Evolutionary conservation across 768 basidiomycete species (phyloP), one percentile per base, ranked within the genome.

Genomic region (Leccinum longicurvipes): DNA sequence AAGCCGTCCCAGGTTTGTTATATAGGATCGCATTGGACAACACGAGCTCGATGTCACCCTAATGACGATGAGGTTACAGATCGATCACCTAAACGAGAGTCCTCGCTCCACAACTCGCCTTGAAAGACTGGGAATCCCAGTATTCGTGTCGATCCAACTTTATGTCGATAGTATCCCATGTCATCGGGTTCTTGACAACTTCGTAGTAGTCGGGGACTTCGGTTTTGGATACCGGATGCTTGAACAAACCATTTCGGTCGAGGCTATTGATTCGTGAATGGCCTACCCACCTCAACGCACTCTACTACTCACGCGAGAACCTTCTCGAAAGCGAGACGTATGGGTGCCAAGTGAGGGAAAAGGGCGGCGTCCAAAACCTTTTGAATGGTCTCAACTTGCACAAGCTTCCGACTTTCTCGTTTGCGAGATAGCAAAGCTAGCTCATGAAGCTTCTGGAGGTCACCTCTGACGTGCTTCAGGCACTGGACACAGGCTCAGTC

Each of bases 201-300:
- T 92, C 87, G 65, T 89, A 93, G 68, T 99, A 99, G 66, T 98
- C 95, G 1, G 90, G 91, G 0, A 95, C 92, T 39, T 89, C 83
- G 1, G 73, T 74, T 61, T 77, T 85, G 41, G 85, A 87, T 34
- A 98, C 93, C 0, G 95, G 93, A 57, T 86, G 82, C 56, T 83
- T 82, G 73, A 98, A 98, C 58, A 85, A 79, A 44, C 86, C 86
- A 6, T 80, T 74, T 17, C 82, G 80, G 67, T 98, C 94, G 47
- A 82, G 66, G 8, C 93, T 96, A 62, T 39, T n/a, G 8, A 51
- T 27, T 34, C 45, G 34, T 66, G 53, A 62, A 60, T 53, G 10
- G 29, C 41, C 36, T 25, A 23, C 50, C 19, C 10, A 21, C 42
- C 47, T 27, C 14, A 3, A 45, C 19, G 14, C 2, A 5, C 4